phyloP scores from a whole-genome alignment of 2,329 filamentous ascomycete species.

The Didymella glomerata region DNA sequence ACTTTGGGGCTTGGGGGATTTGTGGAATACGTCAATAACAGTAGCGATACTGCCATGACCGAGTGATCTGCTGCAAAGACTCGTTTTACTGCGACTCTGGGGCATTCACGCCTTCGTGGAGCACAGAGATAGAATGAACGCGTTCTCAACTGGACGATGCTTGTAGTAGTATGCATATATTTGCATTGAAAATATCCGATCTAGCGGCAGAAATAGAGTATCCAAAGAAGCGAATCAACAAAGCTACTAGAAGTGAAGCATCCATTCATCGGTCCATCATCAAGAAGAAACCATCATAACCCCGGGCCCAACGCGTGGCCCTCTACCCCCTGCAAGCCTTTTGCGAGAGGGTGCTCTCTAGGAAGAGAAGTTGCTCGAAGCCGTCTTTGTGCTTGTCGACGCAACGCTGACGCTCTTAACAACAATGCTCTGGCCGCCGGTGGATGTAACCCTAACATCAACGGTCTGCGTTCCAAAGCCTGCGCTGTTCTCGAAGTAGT shows the following conservation, averaged over 20 bases:
- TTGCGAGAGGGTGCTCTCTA: no score
- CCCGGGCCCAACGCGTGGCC: not conserved
- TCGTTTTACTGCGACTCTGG: no score
- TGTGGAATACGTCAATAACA: no score
- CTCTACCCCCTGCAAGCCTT: not conserved
- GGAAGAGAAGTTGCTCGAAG: slow-evolving; percentile 45
- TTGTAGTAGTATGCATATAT: not conserved
- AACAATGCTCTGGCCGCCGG: slow-evolving; percentile 60
- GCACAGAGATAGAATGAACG: no score
- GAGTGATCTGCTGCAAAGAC: no score
- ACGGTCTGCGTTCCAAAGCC: slow-evolving; percentile 66
- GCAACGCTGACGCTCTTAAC: slow-evolving; percentile 62
- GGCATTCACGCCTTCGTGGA: no score
- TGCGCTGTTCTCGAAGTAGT: slow-evolving; percentile 68
- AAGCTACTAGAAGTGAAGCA: slow-evolving; percentile 10
- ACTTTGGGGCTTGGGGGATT: no score
- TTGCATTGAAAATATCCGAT: slow-evolving; percentile 8
- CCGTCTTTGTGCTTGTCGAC: slow-evolving; percentile 36
- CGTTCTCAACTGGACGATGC: no score
- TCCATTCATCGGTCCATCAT: slow-evolving; percentile 14
- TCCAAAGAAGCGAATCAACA: slow-evolving; percentile 16
- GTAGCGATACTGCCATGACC: no score
- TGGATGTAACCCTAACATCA: slow-evolving; percentile 64
- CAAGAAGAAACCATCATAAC: slow-evolving; percentile 17
- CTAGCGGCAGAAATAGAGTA: slow-evolving; percentile 15